These are phyloP conservation scores for Angomonas desouzai DNA, from an alignment of 208 protist species.

Conservation along the genomic window DNA sequence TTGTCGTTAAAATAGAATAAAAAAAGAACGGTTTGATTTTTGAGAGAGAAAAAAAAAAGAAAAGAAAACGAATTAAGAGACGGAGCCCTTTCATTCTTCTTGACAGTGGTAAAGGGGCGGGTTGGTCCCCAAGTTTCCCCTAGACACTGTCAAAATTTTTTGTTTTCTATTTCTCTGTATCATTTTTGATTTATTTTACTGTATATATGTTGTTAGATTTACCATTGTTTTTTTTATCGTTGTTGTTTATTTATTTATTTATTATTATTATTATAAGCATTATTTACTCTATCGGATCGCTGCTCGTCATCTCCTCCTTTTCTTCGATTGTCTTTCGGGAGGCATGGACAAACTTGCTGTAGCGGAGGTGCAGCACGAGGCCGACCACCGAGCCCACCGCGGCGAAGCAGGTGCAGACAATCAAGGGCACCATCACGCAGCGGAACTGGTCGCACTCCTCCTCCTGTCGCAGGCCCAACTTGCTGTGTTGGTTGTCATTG, in stretches of 20 bases:
- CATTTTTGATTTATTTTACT: background rate
- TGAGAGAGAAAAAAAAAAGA: slow-evolving; percentile 17
- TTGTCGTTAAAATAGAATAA: slow-evolving; percentile 12
- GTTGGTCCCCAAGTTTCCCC: slow-evolving; percentile 12
- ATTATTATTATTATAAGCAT: no score
- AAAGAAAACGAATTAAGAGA: slow-evolving; percentile 10
- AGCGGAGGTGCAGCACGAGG: slow-evolving; percentile 35
- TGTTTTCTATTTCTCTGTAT: slow-evolving; percentile 4
- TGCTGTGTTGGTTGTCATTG: slow-evolving; percentile 37
- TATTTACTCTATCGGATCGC: background rate
- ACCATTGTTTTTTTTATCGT: background rate
- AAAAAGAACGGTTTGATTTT: slow-evolving; percentile 6
- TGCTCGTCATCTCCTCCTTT: background rate
- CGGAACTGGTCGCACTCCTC: slow-evolving; percentile 27
- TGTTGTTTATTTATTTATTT: slow-evolving; percentile 4
- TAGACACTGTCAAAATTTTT: slow-evolving; percentile 1
- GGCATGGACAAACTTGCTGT: slow-evolving; percentile 33
- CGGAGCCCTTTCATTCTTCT: no score
- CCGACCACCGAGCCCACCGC: slow-evolving; percentile 30
- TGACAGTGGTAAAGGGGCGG: slow-evolving; percentile 1
- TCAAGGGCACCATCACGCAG: slow-evolving; percentile 44
- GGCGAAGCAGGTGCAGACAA: slow-evolving; percentile 35
- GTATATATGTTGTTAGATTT: background rate
- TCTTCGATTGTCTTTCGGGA: slow-evolving; percentile 7
- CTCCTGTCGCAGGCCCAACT: slow-evolving; percentile 18